Percentiles rank a stretch among this genome's conserved stretches.
These are phyloP conservation scores for Naganishia onofrii DNA, from an alignment of 768 basidiomycete genomes.

Conservation along the genomic window DNA sequence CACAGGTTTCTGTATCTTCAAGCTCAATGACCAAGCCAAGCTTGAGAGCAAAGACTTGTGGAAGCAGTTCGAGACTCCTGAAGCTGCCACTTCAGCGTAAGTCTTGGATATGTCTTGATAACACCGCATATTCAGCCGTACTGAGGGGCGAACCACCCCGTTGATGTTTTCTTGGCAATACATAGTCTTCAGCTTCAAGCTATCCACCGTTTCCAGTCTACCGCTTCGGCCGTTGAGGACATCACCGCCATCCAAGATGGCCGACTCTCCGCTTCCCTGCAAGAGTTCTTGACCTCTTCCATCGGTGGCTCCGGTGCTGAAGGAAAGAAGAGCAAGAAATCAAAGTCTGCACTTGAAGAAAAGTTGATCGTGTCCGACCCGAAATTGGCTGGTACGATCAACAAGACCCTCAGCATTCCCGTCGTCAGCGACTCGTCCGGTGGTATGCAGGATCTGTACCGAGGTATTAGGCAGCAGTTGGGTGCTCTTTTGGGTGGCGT, in stretches of 20 bases:
- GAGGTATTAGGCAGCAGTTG: constrained; percentile 89
- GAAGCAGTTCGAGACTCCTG: constrained; percentile 89
- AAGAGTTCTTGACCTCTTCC: constrained; percentile 72
- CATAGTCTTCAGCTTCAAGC: constrained; percentile 86
- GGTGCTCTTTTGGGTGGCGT: constrained; percentile 76
- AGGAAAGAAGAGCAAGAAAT: constrained; percentile 74
- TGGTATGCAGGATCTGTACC: constrained; percentile 75
- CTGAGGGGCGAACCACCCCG: constrained; percentile 16
- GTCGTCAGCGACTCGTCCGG: constrained; percentile 64
- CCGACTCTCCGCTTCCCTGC: constrained; percentile 86
- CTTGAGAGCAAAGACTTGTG: constrained; percentile 78
- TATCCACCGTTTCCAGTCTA: constrained; percentile 92
- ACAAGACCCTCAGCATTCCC: constrained; percentile 89
- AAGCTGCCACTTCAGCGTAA: constrained; percentile 86
- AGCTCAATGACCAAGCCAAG: constrained; percentile 83
- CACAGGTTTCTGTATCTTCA: constrained; percentile 87
- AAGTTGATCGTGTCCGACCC: constrained; percentile 77
- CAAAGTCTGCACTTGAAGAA: constrained; percentile 58
- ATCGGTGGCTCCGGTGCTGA: constrained; percentile 36
- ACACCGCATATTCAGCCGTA: background rate
- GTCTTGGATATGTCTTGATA: constrained; percentile 46
- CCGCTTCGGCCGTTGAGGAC: constrained; percentile 94
- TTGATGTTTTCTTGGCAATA: constrained; percentile 5
- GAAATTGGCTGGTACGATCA: constrained; percentile 80
- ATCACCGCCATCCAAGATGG: constrained; percentile 87